Evolutionary conservation across 768 basidiomycete species (phyloP), one percentile per base, ranked within the genome.

Genomic region (Auricularia heimuer): DNA sequence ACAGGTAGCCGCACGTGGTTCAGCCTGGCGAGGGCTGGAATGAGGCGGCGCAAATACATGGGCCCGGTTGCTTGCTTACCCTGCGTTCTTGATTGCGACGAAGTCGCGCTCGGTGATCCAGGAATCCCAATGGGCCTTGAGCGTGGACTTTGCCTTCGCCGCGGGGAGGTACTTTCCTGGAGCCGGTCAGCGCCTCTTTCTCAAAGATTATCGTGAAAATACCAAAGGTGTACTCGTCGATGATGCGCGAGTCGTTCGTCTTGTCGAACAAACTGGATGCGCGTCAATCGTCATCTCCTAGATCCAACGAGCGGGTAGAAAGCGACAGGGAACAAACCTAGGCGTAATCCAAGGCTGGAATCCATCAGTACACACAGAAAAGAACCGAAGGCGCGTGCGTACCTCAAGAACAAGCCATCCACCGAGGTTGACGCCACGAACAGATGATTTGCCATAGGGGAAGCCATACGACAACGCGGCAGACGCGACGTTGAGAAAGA

Each of bases 351-450:
- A 91, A 7, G 89, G 88, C 86, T 73, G 67, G 63, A 35, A 64
- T 33, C 80, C 74, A 82, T 80, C 29, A 79, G 75, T 21, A 82
- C 79, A 34, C 82, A 11, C 44, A 35, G 14, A 42, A 54, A 45
- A n/a, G 61, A 63, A 66, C 24, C 21, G 14, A 35, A 61, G 7
- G 7, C 18, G n/a, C n/a, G 24, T 7, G 68, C 77, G 36, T 39
- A 81, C 82, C 77, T 82, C 82, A 24, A 83, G 74, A 7, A 85
- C 76, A 44, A 84, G 80, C 83, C 83, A 84, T 3, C 84, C 83
- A 36, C 91, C 92, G 36, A 94, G 81, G 76, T 89, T 93, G 68
- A 93, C 92, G 65, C 92, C 92, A 11, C 91, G 85, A 58, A 93
- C 85, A 69, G 86, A 87, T 75, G 83, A 67, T 4, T 81, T 80